A percentile compares a stretch with the other conserved stretches of the same genome.
phyloP scores from a whole-genome alignment of 2,329 filamentous ascomycete species.

The Beauveria pseudobassiana region DNA sequence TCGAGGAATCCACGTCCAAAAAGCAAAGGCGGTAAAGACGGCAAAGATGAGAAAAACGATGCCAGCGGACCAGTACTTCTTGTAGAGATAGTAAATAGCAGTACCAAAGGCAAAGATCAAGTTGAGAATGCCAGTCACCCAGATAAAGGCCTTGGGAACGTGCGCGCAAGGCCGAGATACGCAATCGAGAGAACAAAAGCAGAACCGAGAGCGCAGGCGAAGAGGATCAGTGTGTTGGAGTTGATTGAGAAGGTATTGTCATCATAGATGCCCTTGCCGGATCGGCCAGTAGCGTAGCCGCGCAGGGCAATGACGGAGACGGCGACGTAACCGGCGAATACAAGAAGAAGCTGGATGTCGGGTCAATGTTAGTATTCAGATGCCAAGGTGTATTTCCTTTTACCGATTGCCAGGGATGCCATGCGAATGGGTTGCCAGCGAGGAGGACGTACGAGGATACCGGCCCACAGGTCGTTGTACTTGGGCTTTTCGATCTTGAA shows the following conservation, averaged over 20 bases:
- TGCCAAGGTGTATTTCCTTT: neutral
- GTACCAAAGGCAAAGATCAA: constrained; percentile 78
- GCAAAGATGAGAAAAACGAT: constrained; percentile 81
- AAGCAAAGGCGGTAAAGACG: constrained; percentile 73
- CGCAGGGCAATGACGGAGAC: constrained; percentile 70
- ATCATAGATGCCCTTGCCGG: constrained; percentile 68
- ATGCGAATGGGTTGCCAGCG: neutral
- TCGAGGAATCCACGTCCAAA: constrained; percentile 80
- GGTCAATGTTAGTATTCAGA: neutral
- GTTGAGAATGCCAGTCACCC: constrained; percentile 84
- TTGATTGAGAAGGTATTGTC: constrained; percentile 62
- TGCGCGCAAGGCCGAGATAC: constrained; percentile 69
- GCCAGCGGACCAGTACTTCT: constrained; percentile 71
- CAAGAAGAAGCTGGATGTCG: constrained; percentile 53
- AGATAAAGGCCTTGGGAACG: constrained; percentile 85
- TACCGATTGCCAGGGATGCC: no score
- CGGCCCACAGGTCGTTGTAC: constrained; percentile 87
- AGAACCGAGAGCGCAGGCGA: constrained; percentile 67
- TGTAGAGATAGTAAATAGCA: constrained; percentile 75
- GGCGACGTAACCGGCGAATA: constrained; percentile 65
- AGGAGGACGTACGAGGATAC: constrained; percentile 52
- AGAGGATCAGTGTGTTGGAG: constrained; percentile 80
- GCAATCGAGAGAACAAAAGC: constrained; percentile 67
- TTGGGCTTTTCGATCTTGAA: constrained; percentile 82
- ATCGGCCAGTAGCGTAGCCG: constrained; percentile 59